phyloP scores from a whole-genome alignment of 116 monocot species.

The Phalaenopsis hybrid region DNA sequence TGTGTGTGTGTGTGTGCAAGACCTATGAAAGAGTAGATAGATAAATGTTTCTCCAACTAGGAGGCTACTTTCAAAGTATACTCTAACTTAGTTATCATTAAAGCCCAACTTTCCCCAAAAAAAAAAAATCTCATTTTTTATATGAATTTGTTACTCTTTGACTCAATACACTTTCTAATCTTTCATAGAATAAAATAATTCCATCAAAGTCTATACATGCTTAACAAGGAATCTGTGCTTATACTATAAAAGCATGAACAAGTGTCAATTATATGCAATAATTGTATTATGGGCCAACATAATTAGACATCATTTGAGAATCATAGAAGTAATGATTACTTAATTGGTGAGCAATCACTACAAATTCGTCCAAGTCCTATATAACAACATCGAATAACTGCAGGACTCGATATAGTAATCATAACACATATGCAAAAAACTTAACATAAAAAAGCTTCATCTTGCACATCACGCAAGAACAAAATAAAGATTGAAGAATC shows the following conservation, averaged over 20 bases:
- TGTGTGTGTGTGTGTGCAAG: too few species aligned
- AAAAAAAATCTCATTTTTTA: neutral
- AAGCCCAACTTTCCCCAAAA: neutral
- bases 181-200: too few species aligned
- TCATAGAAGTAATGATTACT: neutral
- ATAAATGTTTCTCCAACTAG: too few species aligned
- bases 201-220: too few species aligned
- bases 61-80: too few species aligned
- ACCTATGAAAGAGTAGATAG: too few species aligned
- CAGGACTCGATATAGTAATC: too few species aligned
- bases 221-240: too few species aligned
- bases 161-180: too few species aligned
- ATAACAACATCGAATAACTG: neutral
- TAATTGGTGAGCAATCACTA: neutral
- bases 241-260: too few species aligned
- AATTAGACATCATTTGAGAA: neutral
- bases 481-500: neutral
- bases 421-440: neutral
- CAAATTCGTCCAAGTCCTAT: neutral
- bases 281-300: neutral
- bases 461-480: neutral
- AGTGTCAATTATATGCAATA: too few species aligned
- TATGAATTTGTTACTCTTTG: neutral
- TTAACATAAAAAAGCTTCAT: neutral
- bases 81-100: too few species aligned